Conservation (phyloP, 768 basidiomycete genomes). For the Lepiota venenata region DNA sequence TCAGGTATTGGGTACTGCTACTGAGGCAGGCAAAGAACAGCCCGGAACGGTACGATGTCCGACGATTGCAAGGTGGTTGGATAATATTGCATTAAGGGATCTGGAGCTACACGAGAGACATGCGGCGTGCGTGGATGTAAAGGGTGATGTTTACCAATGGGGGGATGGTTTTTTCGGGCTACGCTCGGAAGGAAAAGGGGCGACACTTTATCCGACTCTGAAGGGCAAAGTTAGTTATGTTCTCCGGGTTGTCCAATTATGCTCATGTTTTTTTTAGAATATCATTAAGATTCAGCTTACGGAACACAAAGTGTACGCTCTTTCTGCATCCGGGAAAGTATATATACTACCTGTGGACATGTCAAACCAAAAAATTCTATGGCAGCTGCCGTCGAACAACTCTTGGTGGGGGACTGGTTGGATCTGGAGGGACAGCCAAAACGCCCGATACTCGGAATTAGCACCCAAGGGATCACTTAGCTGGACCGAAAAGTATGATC, state of each 20-base stretch:
- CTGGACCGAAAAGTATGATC: conserved; percentile 63
- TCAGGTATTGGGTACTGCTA: conserved; percentile 44
- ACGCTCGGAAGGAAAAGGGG: conserved; percentile 16
- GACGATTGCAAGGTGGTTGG: conserved; percentile 51
- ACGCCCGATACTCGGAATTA: conserved; percentile 60
- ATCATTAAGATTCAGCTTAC: conserved; percentile 63
- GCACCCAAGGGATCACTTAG: conserved; percentile 48
- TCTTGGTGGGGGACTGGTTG: conserved; percentile 63
- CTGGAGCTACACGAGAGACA: conserved; percentile 62
- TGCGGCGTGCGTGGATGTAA: conserved; percentile 74
- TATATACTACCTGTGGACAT: conserved; percentile 61
- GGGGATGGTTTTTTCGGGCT: conserved; percentile 58
- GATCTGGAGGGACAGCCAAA: conserved; percentile 51
- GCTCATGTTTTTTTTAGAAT: conserved; percentile 42
- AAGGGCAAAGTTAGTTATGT: conserved; percentile 55
- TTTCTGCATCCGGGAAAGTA: conserved; percentile 73
- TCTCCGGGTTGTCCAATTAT: neutral
- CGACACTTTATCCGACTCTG: conserved; percentile 50
- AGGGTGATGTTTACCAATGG: conserved; percentile 86
- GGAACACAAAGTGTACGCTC: conserved; percentile 64
- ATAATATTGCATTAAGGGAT: conserved; percentile 70
- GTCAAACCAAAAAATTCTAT: conserved; percentile 39
- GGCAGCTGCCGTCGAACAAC: conserved; percentile 37
- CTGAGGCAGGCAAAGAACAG: conserved; percentile 24
- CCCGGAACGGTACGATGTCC: conserved; percentile 47